Percentiles rank a stretch among this genome's conserved stretches.
Conservation (phyloP, 768 basidiomycete species). For the Tricholoma sp. region DNA sequence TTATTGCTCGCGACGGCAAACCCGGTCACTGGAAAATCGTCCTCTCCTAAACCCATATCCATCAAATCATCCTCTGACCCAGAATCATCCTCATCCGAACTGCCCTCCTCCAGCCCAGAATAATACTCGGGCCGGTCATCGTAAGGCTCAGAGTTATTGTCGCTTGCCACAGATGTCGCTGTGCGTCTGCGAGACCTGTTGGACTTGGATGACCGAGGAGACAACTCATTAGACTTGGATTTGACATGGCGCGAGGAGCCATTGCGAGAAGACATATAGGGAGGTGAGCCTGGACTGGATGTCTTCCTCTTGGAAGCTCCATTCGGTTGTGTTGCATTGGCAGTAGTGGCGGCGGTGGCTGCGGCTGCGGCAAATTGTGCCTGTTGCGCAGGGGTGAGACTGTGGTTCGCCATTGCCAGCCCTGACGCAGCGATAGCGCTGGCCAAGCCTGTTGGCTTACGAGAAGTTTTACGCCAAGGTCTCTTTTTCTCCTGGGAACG, state of each 20-base stretch:
- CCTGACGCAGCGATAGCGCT: constrained; percentile 63
- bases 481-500: constrained; percentile 32
- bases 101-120: constrained; percentile 30
- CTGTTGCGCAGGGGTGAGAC: constrained; percentile 42
- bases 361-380: constrained; percentile 28
- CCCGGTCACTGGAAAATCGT: constrained; percentile 88
- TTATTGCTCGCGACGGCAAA: constrained; percentile 97
- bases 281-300: constrained; percentile 5
- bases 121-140: constrained; percentile 30
- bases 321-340: constrained; percentile 6
- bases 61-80: constrained; percentile 30
- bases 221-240: constrained; percentile 10
- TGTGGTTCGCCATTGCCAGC: constrained; percentile 58
- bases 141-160: constrained; percentile 18
- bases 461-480: constrained; percentile 37
- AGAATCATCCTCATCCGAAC: constrained; percentile 27
- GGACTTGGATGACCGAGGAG: constrained; percentile 7
- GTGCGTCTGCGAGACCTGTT: constrained; percentile 3
- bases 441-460: constrained; percentile 58
- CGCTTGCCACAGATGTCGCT: constrained; percentile 5
- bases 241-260: constrained; percentile 9
- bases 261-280: constrained; percentile 1
- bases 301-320: not conserved
- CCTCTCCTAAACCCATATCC: constrained; percentile 50
- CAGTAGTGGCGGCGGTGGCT: not conserved